These are phyloP conservation scores for Lentinula guzmanii DNA, from an alignment of 768 basidiomycete species.

Conservation along the genomic window DNA sequence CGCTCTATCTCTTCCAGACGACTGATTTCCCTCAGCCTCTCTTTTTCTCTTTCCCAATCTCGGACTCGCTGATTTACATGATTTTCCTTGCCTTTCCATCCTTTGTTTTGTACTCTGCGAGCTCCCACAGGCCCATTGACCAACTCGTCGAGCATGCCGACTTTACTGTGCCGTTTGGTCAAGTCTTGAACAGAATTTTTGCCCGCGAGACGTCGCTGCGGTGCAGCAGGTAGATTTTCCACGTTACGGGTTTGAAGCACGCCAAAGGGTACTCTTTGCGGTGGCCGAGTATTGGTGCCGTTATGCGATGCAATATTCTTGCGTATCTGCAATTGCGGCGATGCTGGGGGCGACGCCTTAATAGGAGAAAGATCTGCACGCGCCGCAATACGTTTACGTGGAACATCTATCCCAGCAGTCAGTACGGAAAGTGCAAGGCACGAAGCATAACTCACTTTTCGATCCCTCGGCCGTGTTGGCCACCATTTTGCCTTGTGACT, in stretches of 20 bases:
- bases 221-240: not conserved
- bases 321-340: conserved; percentile 13
- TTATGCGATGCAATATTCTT: conserved; percentile 11
- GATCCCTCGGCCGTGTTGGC: conserved; percentile 7
- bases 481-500: conserved; percentile 39
- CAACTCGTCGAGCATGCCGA: conserved; percentile 32
- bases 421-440: not conserved
- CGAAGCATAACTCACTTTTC: conserved; percentile 23
- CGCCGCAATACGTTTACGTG: conserved; percentile 25
- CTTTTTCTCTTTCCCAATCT: conserved; percentile 73
- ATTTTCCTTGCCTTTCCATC: conserved; percentile 29
- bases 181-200: conserved; percentile 9
- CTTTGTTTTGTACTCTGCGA: conserved; percentile 5
- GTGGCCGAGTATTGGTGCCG: not conserved
- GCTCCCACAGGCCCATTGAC: conserved; percentile 23
- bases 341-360: conserved; percentile 45
- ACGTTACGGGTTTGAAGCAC: conserved; percentile 9
- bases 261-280: conserved; percentile 26
- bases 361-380: conserved; percentile 41
- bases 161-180: conserved; percentile 17
- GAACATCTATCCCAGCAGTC: not conserved
- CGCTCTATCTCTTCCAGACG: conserved; percentile 51
- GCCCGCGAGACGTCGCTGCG: not conserved
- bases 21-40: conserved; percentile 65
- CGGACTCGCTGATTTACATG: conserved; percentile 55